Conservation (phyloP, 805 yeast genomes). For the Kazachstania viticola region DNA sequence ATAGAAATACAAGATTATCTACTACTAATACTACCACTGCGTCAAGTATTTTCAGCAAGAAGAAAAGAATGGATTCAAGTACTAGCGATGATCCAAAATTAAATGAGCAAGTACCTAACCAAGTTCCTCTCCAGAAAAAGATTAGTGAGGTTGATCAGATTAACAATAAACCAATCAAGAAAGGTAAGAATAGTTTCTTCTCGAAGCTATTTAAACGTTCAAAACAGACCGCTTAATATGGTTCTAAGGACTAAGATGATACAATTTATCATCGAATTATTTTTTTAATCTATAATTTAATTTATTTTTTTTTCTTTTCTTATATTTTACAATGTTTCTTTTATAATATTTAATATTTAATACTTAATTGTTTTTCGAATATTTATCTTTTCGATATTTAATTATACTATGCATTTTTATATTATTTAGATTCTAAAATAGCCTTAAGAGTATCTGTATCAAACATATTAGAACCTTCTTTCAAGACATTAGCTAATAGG, state of each 20-base stretch:
- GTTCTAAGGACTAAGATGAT: too few relatives aligned
- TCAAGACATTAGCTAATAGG: constrained; percentile 44
- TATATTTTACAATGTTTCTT: not conserved
- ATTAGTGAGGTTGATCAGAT: not conserved
- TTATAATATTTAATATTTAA: not conserved
- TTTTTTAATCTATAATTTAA: too few relatives aligned
- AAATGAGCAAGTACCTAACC: not conserved
- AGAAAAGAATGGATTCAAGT: constrained; percentile 1
- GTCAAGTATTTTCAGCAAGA: constrained; percentile 7
- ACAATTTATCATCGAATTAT: too few relatives aligned
- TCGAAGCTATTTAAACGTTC: constrained; percentile 6
- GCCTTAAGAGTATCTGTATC: constrained; percentile 38
- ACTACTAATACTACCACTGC: constrained; percentile 2
- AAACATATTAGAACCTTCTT: constrained; percentile 47
- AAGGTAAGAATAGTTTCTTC: constrained; percentile 5
- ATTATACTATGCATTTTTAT: not conserved
- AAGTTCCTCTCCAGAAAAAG: too few relatives aligned
- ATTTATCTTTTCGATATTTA: too few relatives aligned
- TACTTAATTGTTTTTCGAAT: too few relatives aligned
- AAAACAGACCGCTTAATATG: constrained; percentile 1
- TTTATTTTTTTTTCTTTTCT: too few relatives aligned
- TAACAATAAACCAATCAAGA: not conserved
- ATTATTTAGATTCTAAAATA: constrained; percentile 18
- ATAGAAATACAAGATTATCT: constrained; percentile 2
- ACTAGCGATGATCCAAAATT: not conserved